Evolutionary conservation across 352 stramenopile species (phyloP).

Genomic region (Blastocystis sp.): DNA sequence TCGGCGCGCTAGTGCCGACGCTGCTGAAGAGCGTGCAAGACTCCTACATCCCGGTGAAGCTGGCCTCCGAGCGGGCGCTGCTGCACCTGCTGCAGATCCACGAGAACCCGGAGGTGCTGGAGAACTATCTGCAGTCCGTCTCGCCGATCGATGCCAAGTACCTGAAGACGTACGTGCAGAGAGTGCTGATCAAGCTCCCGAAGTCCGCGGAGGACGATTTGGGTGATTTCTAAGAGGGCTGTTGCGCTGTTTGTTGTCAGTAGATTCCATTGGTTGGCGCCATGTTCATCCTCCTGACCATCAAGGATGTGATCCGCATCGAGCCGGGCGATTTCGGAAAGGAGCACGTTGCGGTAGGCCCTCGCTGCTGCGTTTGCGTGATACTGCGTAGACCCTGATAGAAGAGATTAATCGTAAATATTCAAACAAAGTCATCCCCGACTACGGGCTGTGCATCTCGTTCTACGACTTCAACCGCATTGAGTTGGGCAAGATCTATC

Average conservation of each 20-base stretch:
- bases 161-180: slow-evolving; percentile 82
- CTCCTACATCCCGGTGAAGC: slow-evolving; percentile 83
- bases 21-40: slow-evolving; percentile 83
- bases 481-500: slow-evolving; percentile 81
- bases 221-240: slow-evolving; percentile 38
- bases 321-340: slow-evolving; percentile 35
- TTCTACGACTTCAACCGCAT: slow-evolving; percentile 81
- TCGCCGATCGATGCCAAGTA: slow-evolving; percentile 78
- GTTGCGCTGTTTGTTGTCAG: neutral
- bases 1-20: slow-evolving; percentile 76
- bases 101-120: slow-evolving; percentile 79
- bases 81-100: slow-evolving; percentile 83
- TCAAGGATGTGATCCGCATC: slow-evolving; percentile 59
- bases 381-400: slow-evolving; percentile 81
- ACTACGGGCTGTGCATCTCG: slow-evolving; percentile 82
- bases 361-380: slow-evolving; percentile 78
- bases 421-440: slow-evolving; percentile 83
- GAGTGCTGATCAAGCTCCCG: slow-evolving; percentile 80
- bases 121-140: slow-evolving; percentile 76
- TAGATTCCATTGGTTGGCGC: neutral
- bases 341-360: slow-evolving; percentile 42
- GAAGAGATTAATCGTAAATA: slow-evolving; percentile 86
- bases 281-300: slow-evolving; percentile 67
- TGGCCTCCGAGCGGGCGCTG: slow-evolving; percentile 80
- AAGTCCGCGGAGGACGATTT: slow-evolving; percentile 58